Conservation (phyloP, 1,284 basidiomycete genomes). For the Xanthoconium separans region DNA sequence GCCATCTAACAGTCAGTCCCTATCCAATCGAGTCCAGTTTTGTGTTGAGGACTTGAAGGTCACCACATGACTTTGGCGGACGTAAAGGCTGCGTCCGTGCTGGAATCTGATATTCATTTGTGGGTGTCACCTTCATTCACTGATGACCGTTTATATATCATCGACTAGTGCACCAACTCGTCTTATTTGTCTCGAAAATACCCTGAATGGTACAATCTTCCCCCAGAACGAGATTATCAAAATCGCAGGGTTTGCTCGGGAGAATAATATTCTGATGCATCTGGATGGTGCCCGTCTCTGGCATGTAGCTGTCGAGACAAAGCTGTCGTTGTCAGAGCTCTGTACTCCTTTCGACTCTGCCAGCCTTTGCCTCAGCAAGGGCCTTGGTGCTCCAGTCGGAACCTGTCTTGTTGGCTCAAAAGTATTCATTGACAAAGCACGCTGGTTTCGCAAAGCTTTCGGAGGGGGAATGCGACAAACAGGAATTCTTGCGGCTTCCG, state of each 20-base stretch:
- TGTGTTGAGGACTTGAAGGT: conserved; percentile 39
- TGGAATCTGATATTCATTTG: conserved; percentile 75
- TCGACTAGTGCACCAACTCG: conserved; percentile 70
- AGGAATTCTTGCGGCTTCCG: conserved; percentile 79
- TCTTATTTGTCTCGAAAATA: conserved; percentile 89
- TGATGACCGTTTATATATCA: conserved; percentile 7
- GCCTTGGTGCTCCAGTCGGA: conserved; percentile 91
- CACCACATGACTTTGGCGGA: conserved; percentile 87
- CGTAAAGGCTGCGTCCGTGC: conserved; percentile 65
- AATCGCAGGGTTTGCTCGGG: conserved; percentile 77
- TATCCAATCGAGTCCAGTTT: conserved; percentile 20
- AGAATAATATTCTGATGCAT: conserved; percentile 77
- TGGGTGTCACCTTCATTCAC: conserved; percentile 30
- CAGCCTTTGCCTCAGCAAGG: conserved; percentile 95
- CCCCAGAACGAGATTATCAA: conserved; percentile 88
- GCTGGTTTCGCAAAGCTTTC: conserved; percentile 91
- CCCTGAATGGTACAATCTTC: conserved; percentile 87
- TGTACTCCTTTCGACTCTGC: conserved; percentile 91
- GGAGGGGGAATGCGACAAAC: conserved; percentile 95
- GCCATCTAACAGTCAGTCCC: conserved; percentile 61
- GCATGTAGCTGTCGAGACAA: conserved; percentile 85
- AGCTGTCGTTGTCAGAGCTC: conserved; percentile 71
- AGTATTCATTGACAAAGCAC: conserved; percentile 73
- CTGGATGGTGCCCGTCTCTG: conserved; percentile 95
- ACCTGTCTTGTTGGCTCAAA: conserved; percentile 84